These are phyloP conservation scores for Saturnispora dispora DNA, from an alignment of 805 yeast genomes.

Conservation along the genomic window DNA sequence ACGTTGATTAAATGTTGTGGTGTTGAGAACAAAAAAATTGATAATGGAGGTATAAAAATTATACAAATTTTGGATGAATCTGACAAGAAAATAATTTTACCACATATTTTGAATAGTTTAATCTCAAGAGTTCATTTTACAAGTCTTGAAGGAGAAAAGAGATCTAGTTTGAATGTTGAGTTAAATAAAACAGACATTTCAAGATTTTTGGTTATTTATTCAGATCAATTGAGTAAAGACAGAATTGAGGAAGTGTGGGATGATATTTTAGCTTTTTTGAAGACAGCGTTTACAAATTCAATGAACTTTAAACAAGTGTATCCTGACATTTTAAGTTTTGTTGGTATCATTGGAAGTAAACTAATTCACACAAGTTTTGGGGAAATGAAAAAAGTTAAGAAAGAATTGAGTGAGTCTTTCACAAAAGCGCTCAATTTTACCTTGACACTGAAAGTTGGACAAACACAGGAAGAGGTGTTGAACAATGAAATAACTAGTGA, in stretches of 20 bases:
- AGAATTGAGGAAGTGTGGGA: slow-evolving; percentile 73
- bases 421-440: slow-evolving; percentile 19
- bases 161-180: slow-evolving; percentile 40
- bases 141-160: slow-evolving; percentile 20
- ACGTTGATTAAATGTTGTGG: slow-evolving; percentile 37
- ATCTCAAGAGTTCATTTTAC: slow-evolving; percentile 35
- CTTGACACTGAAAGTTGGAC: slow-evolving; percentile 18
- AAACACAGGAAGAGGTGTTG: slow-evolving; percentile 12
- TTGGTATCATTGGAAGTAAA: slow-evolving; percentile 45
- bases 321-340: slow-evolving; percentile 45
- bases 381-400: slow-evolving; percentile 47
- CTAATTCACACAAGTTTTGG: slow-evolving; percentile 52
- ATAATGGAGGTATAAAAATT: slow-evolving; percentile 31
- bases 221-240: slow-evolving; percentile 38
- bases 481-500: not conserved
- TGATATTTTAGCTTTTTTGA: slow-evolving; percentile 48
- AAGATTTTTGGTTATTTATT: slow-evolving; percentile 50
- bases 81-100: slow-evolving; percentile 64
- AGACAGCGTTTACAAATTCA: slow-evolving; percentile 43
- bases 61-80: slow-evolving; percentile 81
- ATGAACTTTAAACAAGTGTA: slow-evolving; percentile 39
- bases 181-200: slow-evolving; percentile 39
- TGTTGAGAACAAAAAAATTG: slow-evolving; percentile 17
- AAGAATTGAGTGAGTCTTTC: slow-evolving; percentile 35
- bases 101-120: slow-evolving; percentile 52